Evolutionary conservation across 352 stramenopile species (phyloP).

Genomic region (Globisporangium megalacanthum): DNA sequence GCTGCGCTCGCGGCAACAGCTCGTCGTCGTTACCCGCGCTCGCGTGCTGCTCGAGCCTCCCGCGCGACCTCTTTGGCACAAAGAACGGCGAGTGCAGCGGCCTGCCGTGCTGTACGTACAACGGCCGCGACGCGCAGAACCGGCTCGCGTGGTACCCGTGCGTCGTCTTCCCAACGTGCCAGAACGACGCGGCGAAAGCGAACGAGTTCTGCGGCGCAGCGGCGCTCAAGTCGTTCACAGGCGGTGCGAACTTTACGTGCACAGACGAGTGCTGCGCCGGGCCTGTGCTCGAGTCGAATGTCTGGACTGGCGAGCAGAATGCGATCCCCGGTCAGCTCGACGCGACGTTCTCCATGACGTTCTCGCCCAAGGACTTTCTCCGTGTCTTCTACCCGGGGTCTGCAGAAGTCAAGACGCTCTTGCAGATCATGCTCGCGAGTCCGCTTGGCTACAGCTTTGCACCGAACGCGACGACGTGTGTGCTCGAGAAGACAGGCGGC

Average conservation of each 20-base stretch:
- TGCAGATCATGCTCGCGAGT: constrained; percentile 73
- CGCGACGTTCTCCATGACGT: constrained; percentile 63
- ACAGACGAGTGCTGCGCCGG: constrained; percentile 68
- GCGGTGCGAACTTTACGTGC: constrained; percentile 54
- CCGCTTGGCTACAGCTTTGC: constrained; percentile 64
- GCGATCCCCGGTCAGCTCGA: constrained; percentile 68
- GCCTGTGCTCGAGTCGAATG: constrained; percentile 63
- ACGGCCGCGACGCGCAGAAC: constrained; percentile 53
- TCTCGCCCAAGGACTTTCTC: constrained; percentile 67
- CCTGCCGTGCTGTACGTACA: constrained; percentile 73
- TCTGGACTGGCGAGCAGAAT: constrained; percentile 51
- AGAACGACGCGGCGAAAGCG: constrained; percentile 58
- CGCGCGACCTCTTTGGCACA: constrained; percentile 51
- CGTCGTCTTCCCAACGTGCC: constrained; percentile 69
- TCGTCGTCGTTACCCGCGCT: constrained; percentile 12
- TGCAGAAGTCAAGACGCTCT: constrained; percentile 36
- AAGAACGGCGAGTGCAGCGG: constrained; percentile 64
- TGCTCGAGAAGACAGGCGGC: constrained; percentile 24
- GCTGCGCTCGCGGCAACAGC: constrained; percentile 22
- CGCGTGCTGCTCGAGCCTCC: constrained; percentile 44
- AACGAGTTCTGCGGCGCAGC: constrained; percentile 45
- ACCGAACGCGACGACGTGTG: constrained; percentile 32
- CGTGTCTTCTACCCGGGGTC: constrained; percentile 46
- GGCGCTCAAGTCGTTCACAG: constrained; percentile 47
- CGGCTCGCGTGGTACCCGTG: constrained; percentile 79